Evolutionary conservation across 768 basidiomycete species (phyloP), one percentile per base, ranked within the genome.

Genomic region (Lepiota venenata): DNA sequence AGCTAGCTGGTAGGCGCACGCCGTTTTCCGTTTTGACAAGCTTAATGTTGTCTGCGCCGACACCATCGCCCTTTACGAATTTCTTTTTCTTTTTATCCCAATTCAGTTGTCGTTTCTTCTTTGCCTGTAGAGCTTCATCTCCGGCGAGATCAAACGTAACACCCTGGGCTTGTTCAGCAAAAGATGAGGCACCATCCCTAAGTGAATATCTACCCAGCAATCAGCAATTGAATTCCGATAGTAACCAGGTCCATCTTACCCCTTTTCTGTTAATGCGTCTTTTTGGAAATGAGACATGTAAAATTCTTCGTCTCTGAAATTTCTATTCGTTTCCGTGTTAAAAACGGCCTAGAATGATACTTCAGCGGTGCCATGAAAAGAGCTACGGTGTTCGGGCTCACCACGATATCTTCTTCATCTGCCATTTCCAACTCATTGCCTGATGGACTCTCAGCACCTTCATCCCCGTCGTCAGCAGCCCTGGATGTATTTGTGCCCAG

Each of bases 31-130:
- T 93, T 61, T 82, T 84, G 61, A 99, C 88, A 60, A 98, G 78
- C 70, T 97, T 98, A 62, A 96, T 78, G 67, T 98, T 97, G 67
- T 98, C 93, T 7, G 93, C 83, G 16, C 93, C 96, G 41, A 72
- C 77, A 10, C 92, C 91, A 52, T 85, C 88, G 3, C 93, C 92
- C 61, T 89, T 83, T 39, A 96, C 76, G 59, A 97, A 97, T 64
- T 88, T 92, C 68, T 97, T 97, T 73, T 91, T 95, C 73, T 94
- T 95, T 64, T 91, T 91, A 71, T 98, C 94, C 97, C 97, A 99
- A 25, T 78, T 86, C 63, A 91, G 65, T 50, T 85, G 87, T 37
- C 79, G 83, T 47, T 81, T 79, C 32, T 82, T 78, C 18, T 61
- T 58, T 35, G 78, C 74, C 9, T 79, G 76, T 10, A 77, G 68